These are phyloP conservation scores for Cladosporium sp. DNA, from an alignment of 2,329 filamentous ascomycete species.

Conservation along the genomic window DNA sequence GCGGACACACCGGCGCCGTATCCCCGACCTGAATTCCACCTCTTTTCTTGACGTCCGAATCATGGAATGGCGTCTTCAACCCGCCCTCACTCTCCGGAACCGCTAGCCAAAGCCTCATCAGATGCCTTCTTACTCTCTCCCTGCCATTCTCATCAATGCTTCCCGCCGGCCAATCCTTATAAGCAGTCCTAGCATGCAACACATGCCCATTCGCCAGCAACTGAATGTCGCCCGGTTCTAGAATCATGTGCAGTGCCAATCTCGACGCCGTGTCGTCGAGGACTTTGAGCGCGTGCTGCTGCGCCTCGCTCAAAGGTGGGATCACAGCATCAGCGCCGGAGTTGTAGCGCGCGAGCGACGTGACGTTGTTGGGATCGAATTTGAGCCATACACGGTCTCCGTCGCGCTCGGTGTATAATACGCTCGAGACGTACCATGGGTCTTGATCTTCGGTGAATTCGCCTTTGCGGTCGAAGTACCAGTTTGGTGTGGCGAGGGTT, in stretches of 20 bases:
- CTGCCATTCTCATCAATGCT: conserved; percentile 10
- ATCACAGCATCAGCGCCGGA: conserved; percentile 63
- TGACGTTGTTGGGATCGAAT: conserved; percentile 84
- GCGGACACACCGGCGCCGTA: conserved; percentile 64
- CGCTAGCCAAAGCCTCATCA: conserved; percentile 77
- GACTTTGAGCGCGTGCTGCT: conserved; percentile 61
- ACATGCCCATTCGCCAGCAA: conserved; percentile 75
- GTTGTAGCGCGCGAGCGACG: conserved; percentile 69
- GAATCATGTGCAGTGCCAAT: conserved; percentile 72
- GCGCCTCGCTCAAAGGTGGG: conserved; percentile 63
- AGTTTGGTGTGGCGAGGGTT: conserved; percentile 68
- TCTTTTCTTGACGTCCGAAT: conserved; percentile 76
- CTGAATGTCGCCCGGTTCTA: conserved; percentile 83
- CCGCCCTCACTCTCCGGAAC: conserved; percentile 75
- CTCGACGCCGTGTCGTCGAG: conserved; percentile 70
- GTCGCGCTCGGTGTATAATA: conserved; percentile 71
- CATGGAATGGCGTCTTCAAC: conserved; percentile 76
- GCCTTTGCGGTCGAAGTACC: conserved; percentile 88
- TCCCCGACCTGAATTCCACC: conserved; percentile 83
- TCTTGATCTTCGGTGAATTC: conserved; percentile 69
- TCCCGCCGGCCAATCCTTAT: conserved; percentile 60
- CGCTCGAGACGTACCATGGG: conserved; percentile 65
- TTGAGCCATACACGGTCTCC: conserved; percentile 69
- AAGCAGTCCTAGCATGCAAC: conserved; percentile 73
- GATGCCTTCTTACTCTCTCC: conserved; percentile 65